Conservation (phyloP, 2,329 filamentous ascomycete genomes). For the Nothomitra cinnamomea region DNA sequence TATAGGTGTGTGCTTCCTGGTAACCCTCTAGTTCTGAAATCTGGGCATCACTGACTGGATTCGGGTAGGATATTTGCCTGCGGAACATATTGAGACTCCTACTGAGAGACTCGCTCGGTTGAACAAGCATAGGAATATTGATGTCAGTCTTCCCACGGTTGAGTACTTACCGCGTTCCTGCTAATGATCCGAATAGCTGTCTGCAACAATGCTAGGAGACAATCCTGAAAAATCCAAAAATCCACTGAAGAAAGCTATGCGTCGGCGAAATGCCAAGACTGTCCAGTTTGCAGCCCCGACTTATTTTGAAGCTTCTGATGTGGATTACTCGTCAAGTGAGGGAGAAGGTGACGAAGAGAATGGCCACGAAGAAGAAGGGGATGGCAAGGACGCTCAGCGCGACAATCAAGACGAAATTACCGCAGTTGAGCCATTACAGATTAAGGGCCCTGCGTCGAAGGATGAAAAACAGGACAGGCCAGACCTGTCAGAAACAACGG, state of each 20-base stretch:
- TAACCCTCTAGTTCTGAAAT: background rate
- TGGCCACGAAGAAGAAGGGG: constrained; percentile 25
- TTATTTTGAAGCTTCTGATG: constrained; percentile 74
- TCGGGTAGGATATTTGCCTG: constrained; percentile 68
- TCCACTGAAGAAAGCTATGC: constrained; percentile 68
- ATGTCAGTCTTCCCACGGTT: constrained; percentile 40
- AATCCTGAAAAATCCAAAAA: constrained; percentile 67
- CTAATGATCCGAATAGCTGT: constrained; percentile 5
- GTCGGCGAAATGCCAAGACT: constrained; percentile 64
- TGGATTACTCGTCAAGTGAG: constrained; percentile 70
- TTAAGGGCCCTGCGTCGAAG: background rate
- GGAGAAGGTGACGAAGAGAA: constrained; percentile 36
- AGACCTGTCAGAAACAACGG: constrained; percentile 5
- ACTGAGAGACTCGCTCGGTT: constrained; percentile 83
- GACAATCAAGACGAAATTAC: constrained; percentile 16
- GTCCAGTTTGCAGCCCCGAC: constrained; percentile 75
- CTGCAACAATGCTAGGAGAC: constrained; percentile 47
- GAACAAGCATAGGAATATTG: constrained; percentile 96
- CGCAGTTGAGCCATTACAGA: constrained; percentile 21
- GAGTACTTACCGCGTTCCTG: background rate
- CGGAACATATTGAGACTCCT: constrained; percentile 95
- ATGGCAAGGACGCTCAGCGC: background rate
- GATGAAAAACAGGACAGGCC: constrained; percentile 15
- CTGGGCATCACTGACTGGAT: constrained; percentile 11
- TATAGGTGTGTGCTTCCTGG: constrained; percentile 41